phyloP scores from a whole-genome alignment of 768 basidiomycete species.

The Boletus reticulatus region DNA sequence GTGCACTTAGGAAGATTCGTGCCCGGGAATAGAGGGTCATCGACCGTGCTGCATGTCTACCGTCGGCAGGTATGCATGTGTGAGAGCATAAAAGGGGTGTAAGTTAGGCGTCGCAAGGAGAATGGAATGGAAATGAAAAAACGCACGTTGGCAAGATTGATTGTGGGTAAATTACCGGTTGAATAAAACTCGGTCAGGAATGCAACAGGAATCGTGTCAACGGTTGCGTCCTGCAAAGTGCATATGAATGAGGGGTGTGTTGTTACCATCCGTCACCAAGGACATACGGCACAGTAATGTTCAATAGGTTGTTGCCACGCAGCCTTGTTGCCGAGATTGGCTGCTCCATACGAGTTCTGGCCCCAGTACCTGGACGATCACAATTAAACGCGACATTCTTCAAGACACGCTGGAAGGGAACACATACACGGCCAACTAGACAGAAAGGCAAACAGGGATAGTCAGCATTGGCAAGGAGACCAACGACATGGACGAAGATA shows the following conservation, averaged over 20 bases:
- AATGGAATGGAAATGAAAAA: background rate
- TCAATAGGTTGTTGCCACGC: conserved; percentile 31
- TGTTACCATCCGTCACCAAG: background rate
- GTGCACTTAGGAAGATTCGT: conserved; percentile 61
- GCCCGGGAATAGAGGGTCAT: conserved; percentile 58
- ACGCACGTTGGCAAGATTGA: conserved; percentile 59
- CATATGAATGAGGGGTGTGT: background rate
- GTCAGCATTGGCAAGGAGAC: background rate
- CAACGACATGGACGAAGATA: background rate
- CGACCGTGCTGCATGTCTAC: conserved; percentile 60
- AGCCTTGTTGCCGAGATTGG: conserved; percentile 20
- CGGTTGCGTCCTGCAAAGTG: conserved; percentile 45
- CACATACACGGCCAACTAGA: conserved; percentile 27
- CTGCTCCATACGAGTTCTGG: conserved; percentile 36
- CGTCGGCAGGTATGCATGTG: background rate
- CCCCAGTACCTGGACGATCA: conserved; percentile 31
- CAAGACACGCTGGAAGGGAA: background rate
- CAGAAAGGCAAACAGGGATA: background rate
- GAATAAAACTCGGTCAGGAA: conserved; percentile 62
- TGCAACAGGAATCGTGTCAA: conserved; percentile 60
- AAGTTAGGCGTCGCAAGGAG: background rate
- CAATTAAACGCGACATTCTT: background rate
- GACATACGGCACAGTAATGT: conserved; percentile 29
- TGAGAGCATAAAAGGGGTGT: background rate
- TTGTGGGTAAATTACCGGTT: conserved; percentile 52